Percentiles rank a stretch among this genome's conserved stretches.
These are phyloP conservation scores for Pharnaceum exiguum DNA, from an alignment of 148 eudicot species.

Conservation along the genomic window DNA sequence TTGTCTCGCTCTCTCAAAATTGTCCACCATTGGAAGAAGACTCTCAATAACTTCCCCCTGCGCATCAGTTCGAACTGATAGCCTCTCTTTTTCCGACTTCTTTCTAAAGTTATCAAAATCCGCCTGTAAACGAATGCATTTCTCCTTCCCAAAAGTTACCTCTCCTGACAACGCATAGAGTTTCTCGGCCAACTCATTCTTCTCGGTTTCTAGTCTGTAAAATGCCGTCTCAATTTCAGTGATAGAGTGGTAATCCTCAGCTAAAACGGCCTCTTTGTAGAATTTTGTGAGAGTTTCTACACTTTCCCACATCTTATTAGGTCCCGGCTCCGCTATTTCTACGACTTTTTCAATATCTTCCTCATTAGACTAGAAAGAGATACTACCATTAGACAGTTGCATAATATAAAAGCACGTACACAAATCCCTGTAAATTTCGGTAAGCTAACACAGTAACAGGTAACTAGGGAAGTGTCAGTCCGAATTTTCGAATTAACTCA, in stretches of 20 bases:
- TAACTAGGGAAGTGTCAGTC: no score
- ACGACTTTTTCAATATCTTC: conserved; percentile 25
- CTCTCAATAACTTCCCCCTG: conserved; percentile 77
- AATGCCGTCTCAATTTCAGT: conserved; percentile 57
- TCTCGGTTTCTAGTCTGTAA: conserved; percentile 63
- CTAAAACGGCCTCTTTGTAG: conserved; percentile 71
- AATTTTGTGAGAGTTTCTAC: conserved; percentile 38
- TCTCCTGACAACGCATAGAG: conserved; percentile 51
- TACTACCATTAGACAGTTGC: not conserved
- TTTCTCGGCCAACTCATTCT: conserved; percentile 41
- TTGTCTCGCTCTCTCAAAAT: conserved; percentile 85
- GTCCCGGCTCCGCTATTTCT: conserved; percentile 25
- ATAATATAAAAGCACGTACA: not conserved
- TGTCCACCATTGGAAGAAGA: conserved; percentile 78
- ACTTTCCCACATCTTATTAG: conserved; percentile 15
- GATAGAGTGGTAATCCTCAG: conserved; percentile 50
- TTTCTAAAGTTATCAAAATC: conserved; percentile 89
- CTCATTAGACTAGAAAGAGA: conserved; percentile 17
- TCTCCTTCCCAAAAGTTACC: conserved; percentile 48
- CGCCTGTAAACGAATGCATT: conserved; percentile 71
- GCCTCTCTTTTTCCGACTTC: conserved; percentile 73
- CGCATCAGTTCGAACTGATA: conserved; percentile 65
- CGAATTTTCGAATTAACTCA: no score
- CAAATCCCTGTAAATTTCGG: no score
- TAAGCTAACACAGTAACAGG: no score